A percentile compares a stretch with the other conserved stretches of the same genome.
These are phyloP conservation scores for Lichtheimia hyalospora DNA, from an alignment of 371 early-diverging fungal genomes.

Conservation along the genomic window DNA sequence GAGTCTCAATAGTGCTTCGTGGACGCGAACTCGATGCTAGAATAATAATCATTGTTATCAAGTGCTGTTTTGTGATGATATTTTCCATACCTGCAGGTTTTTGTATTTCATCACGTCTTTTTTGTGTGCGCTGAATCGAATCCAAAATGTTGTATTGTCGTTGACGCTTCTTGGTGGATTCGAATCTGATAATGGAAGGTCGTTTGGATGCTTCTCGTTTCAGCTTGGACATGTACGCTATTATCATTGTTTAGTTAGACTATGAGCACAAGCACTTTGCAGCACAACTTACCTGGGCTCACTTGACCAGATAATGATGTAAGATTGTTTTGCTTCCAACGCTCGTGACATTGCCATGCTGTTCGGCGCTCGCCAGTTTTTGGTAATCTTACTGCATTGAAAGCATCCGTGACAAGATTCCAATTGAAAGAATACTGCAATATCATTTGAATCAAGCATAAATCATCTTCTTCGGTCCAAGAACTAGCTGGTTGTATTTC, in stretches of 20 bases:
- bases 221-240: slow-evolving; percentile 25
- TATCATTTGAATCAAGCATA: slow-evolving; percentile 57
- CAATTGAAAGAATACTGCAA: slow-evolving; percentile 68
- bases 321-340: slow-evolving; percentile 47
- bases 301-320: slow-evolving; percentile 49
- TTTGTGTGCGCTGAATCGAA: slow-evolving; percentile 51
- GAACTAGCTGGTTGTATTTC: slow-evolving; percentile 17
- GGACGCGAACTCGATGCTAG: slow-evolving; percentile 33
- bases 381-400: slow-evolving; percentile 54
- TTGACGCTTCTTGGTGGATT: slow-evolving; percentile 41
- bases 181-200: slow-evolving; percentile 27
- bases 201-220: slow-evolving; percentile 33
- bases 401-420: slow-evolving; percentile 64
- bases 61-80: not conserved
- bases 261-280: no score
- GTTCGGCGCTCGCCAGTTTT: slow-evolving; percentile 58
- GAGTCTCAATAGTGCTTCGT: slow-evolving; percentile 43
- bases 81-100: slow-evolving; percentile 23
- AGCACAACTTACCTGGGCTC: slow-evolving; percentile 37
- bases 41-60: not conserved
- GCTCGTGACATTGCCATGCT: slow-evolving; percentile 68
- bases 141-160: slow-evolving; percentile 44
- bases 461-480: slow-evolving; percentile 78
- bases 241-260: not conserved
- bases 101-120: slow-evolving; percentile 47